Evolutionary conservation across 306 rosid genomes (phyloP), one percentile per base, ranked within the genome.

Genomic region (Parietaria judaica): DNA sequence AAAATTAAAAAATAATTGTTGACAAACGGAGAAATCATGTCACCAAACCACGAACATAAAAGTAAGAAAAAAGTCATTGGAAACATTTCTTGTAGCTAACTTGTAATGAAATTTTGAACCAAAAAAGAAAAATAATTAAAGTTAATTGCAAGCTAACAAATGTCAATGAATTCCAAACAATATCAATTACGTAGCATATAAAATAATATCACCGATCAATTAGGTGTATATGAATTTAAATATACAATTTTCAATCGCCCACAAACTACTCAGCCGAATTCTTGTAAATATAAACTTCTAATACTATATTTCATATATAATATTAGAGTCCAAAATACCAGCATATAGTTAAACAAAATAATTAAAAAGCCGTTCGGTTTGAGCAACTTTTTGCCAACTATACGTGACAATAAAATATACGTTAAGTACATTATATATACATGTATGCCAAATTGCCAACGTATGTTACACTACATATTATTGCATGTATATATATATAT

Each of bases 181-280:
- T 23, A 23, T 23, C 31, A 23, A 23, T 23, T 23, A 23, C 31
- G 31, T 23, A 23, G 31, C 31, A 23, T 23, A 23, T 23, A 23
- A 23, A 23, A 23, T 23, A 23, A 23, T 8, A 41, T 36, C 11
- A 54, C 47, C 14, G 8, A n/a, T 36, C 37, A 36, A n/a, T 36
- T 57, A 36, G 47, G 45, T 38, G n/a, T 14, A 23, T 39, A 14
- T 12, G 1, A 4, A 6, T 53, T 15, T 53, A 7, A 14, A 14
- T n/a, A 17, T 31, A 23, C 45, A 5, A 41, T 41, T 41, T 5
- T 41, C 6, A 41, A 41, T 9, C 8, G 8, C 11, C 11, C 63
- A 48, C 15, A 37, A 39, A 58, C 63, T 14, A n/a, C 48, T 57
- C 62, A 31, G 34, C 62, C 49, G 46, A 59, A 59, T 35, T 39